These are phyloP conservation scores for Symbiodinium pilosum DNA, from an alignment of 73 alveolate species.

Conservation along the genomic window DNA sequence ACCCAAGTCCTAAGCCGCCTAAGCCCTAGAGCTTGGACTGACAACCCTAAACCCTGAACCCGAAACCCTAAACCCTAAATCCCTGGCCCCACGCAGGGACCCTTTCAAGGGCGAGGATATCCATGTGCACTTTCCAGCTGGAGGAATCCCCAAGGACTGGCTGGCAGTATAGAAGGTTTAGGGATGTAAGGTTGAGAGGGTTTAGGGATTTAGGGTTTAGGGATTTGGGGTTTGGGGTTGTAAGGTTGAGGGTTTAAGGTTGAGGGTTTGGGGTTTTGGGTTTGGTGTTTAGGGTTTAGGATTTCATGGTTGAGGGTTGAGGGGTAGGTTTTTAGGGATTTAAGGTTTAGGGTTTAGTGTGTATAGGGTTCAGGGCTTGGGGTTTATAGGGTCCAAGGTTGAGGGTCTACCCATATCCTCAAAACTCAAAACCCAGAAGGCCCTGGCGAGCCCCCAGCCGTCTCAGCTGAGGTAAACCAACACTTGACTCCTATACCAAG, in stretches of 20 bases:
- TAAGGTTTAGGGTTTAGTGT: background rate
- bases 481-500: too few relatives aligned
- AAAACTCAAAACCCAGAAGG: too few relatives aligned
- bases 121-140: conserved; percentile 86
- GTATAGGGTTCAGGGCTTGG: background rate
- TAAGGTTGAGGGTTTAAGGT: background rate
- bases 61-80: background rate
- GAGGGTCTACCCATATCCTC: too few relatives aligned
- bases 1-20: background rate
- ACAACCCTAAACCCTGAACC: background rate
- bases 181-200: background rate
- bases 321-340: background rate
- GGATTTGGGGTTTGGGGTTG: background rate
- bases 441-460: too few relatives aligned
- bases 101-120: conserved; percentile 90
- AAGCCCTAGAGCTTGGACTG: background rate
- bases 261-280: background rate
- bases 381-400: background rate
- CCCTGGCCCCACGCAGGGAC: conserved; percentile 81
- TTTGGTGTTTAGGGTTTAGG: background rate
- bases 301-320: too few relatives aligned
- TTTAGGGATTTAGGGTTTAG: background rate
- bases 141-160: conserved; percentile 57
- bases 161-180: background rate
- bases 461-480: too few relatives aligned